phyloP scores from a whole-genome alignment of 2,329 filamentous ascomycete species.

The Dothideomycetes sp. region DNA sequence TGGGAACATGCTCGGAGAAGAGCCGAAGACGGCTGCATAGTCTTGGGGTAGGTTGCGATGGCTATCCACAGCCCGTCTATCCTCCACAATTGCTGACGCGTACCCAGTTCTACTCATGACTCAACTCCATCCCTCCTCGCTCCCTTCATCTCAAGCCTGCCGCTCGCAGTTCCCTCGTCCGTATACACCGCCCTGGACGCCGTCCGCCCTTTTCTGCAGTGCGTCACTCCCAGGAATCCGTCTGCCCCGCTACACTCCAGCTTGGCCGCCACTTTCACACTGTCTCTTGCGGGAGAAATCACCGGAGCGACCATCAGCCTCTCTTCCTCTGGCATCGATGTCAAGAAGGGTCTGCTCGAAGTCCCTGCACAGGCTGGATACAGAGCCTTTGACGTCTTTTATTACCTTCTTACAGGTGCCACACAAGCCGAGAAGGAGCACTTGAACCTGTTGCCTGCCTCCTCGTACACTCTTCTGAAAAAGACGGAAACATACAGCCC shows the following conservation, averaged over 20 bases:
- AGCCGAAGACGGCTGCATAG: constrained; percentile 89
- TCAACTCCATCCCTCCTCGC: constrained; percentile 76
- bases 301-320: constrained; percentile 65
- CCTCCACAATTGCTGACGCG: constrained; percentile 8
- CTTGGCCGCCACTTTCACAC: constrained; percentile 67
- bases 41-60: constrained; percentile 57
- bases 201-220: constrained; percentile 74
- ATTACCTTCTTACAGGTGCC: constrained; percentile 86
- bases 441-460: constrained; percentile 65
- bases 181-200: constrained; percentile 72
- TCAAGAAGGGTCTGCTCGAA: constrained; percentile 64
- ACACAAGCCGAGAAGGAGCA: constrained; percentile 85
- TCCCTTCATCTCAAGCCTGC: constrained; percentile 72
- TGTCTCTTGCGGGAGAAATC: constrained; percentile 71
- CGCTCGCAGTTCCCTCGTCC: constrained; percentile 63
- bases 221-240: constrained; percentile 83
- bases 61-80: constrained; percentile 4
- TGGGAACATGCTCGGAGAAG: constrained; percentile 95
- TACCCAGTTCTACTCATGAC: constrained; percentile 66
- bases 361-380: constrained; percentile 71
- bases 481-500: constrained; percentile 77
- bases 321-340: constrained; percentile 82
- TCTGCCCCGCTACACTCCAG: constrained; percentile 70
- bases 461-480: constrained; percentile 66
- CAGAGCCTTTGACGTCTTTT: constrained; percentile 94